Percentiles rank a stretch among this genome's conserved stretches.
phyloP scores from a whole-genome alignment of 1,284 basidiomycete genomes.

The Pulveroboletus ridleyi region DNA sequence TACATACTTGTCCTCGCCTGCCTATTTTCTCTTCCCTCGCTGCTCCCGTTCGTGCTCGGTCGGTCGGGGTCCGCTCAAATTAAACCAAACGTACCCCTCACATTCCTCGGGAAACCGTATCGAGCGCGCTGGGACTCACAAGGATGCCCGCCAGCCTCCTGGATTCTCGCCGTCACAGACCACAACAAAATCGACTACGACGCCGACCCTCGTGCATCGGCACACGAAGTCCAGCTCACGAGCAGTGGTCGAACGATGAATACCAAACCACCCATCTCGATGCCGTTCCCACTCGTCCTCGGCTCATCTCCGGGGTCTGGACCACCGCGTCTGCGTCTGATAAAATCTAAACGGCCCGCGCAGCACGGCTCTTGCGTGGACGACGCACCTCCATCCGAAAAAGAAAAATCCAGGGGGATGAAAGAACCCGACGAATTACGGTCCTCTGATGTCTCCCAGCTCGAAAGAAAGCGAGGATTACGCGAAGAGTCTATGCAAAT shows the following conservation, averaged over 20 bases:
- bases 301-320: slow-evolving; percentile 5
- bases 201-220: neutral
- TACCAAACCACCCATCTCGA: neutral
- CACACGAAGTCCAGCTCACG: neutral
- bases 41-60: slow-evolving; percentile 9
- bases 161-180: neutral
- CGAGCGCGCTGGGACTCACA: slow-evolving; percentile 6
- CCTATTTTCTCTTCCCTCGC: slow-evolving; percentile 16
- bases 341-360: neutral
- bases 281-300: slow-evolving; percentile 17
- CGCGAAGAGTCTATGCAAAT: neutral
- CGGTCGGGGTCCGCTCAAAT: neutral
- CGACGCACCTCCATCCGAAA: neutral
- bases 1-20: slow-evolving; percentile 20
- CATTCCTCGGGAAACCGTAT: slow-evolving; percentile 30
- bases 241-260: neutral
- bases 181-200: neutral
- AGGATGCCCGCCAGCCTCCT: neutral
- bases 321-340: slow-evolving; percentile 4
- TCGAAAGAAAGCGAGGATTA: neutral
- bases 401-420: neutral
- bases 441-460: no score
- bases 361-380: neutral
- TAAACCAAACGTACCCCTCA: slow-evolving; percentile 20
- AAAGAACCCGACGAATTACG: neutral